These are phyloP conservation scores for Dissophora globulifera DNA, from an alignment of 192 early-diverging fungal genomes.

Conservation along the genomic window DNA sequence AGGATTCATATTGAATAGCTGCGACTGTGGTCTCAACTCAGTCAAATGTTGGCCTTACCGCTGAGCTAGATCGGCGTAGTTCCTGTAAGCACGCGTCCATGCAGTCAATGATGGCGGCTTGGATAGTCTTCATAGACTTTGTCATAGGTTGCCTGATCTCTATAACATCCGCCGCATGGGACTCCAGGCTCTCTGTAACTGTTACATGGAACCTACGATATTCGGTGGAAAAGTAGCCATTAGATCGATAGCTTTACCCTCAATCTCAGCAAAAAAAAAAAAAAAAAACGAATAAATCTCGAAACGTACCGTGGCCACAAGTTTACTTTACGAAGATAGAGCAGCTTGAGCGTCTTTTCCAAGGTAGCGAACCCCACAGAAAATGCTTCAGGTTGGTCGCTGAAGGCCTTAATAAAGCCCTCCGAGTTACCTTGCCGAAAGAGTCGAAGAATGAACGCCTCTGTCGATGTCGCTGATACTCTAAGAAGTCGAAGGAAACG, in stretches of 20 bases:
- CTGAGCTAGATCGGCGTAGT: conserved; percentile 69
- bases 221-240: too few relatives aligned
- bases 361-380: conserved; percentile 85
- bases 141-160: conserved; percentile 86
- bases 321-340: conserved; percentile 83
- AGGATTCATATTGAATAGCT: too few relatives aligned
- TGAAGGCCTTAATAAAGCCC: conserved; percentile 95
- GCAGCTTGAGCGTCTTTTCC: conserved; percentile 84
- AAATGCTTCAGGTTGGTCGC: conserved; percentile 86
- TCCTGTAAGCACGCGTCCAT: conserved; percentile 83
- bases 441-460: conserved; percentile 90
- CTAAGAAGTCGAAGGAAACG: conserved; percentile 36
- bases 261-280: too few relatives aligned
- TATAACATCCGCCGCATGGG: conserved; percentile 65
- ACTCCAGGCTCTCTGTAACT: conserved; percentile 66
- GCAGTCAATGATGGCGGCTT: conserved; percentile 86
- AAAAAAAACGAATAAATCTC: too few relatives aligned
- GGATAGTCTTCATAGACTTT: conserved; percentile 82
- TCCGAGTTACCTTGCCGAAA: conserved; percentile 80
- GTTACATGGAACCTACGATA: conserved; percentile 76
- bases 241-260: too few relatives aligned
- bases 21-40: too few relatives aligned
- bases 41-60: too few relatives aligned
- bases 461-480: conserved; percentile 81
- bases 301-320: conserved; percentile 89